Evolutionary conservation across 2,329 filamentous ascomycete species (phyloP), one percentile per base, ranked within the genome.

Genomic region (Penicillium expansum): DNA sequence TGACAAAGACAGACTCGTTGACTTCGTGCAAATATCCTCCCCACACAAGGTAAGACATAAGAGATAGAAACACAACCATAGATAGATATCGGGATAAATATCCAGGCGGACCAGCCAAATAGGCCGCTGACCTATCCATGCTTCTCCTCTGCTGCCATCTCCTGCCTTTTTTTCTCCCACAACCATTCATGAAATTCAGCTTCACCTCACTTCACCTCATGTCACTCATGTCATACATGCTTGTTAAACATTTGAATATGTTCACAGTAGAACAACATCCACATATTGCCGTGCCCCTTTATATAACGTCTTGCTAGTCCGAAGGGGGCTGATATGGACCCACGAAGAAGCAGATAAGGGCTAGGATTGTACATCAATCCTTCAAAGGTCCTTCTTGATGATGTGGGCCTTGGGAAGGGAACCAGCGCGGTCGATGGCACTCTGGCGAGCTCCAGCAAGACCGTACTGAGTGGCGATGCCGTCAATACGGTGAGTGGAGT

Each of bases 401-500:
- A 75, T 55, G 53, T 74, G 66, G 43, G 72, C 73, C 59, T 66
- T 74, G 55, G 73, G 72, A 37, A 74, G 56, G 52, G 62, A 58
- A 38, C 74, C 75, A 44, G 71, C 64, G 41, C 61, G 67, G 47
- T 70, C 65, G 47, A 71, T 70, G 52, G 72, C 79, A 24, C 80
- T 76, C 53, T 77, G 77, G 41, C 89, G 79, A 58, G 91, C 89
- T 53, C 85, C 89, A 41, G 77, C 74, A 42, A 96, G 82, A 47
- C 82, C 86, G 69, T 83, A 90, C 71, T 93, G 90, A 27, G 81
- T 83, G 18, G 77, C 69, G 62, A 93, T 81, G 43, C 90, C 91
- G 66, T 93, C 85, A 62, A 93, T 79, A 65, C 91, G 88, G 79
- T 95, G 91, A 32, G 86, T 91, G 35, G 88, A 86, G 80, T 95